phyloP scores from a whole-genome alignment of 2,329 filamentous ascomycete genomes.

The Didymellaceae sp. region DNA sequence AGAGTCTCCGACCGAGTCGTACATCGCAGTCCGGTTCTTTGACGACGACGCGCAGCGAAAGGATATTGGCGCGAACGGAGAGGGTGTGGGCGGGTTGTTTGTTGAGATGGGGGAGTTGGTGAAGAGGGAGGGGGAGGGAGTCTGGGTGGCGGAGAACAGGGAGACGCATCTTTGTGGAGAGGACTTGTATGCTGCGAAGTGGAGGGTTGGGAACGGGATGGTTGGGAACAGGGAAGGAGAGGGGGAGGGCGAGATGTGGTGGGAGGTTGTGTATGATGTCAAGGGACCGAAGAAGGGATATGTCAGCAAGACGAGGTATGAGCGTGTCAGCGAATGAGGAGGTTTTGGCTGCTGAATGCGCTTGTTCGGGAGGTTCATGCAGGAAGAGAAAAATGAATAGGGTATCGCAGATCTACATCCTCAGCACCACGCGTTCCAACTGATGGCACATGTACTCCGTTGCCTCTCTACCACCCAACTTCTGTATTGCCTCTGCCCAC shows the following conservation, averaged over 20 bases:
- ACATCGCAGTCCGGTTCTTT: slow-evolving; percentile 24
- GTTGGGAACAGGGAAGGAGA: not conserved
- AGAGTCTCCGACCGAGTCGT: not conserved
- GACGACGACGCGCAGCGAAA: slow-evolving; percentile 13
- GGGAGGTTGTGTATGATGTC: not conserved
- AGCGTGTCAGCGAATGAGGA: not conserved
- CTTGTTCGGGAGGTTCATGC: no score
- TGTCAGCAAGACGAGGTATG: slow-evolving; percentile 46
- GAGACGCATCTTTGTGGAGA: slow-evolving; percentile 74
- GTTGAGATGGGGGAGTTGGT: slow-evolving; percentile 67
- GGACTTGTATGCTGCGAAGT: slow-evolving; percentile 74
- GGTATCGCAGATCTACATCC: not conserved
- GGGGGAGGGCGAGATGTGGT: not conserved
- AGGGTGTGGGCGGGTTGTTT: slow-evolving; percentile 74
- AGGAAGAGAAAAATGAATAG: not conserved
- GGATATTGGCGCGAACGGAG: slow-evolving; percentile 27
- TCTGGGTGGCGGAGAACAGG: slow-evolving; percentile 55
- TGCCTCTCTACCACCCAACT: no score
- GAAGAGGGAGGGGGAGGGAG: slow-evolving; percentile 37
- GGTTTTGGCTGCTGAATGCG: no score
- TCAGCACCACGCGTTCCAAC: no score
- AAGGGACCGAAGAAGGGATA: no score
- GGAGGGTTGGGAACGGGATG: slow-evolving; percentile 65
- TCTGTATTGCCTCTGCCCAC: not conserved
- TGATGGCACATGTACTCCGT: no score